These are phyloP conservation scores for Chenopodium suecicum DNA, from an alignment of 148 eudicot species.

Conservation along the genomic window DNA sequence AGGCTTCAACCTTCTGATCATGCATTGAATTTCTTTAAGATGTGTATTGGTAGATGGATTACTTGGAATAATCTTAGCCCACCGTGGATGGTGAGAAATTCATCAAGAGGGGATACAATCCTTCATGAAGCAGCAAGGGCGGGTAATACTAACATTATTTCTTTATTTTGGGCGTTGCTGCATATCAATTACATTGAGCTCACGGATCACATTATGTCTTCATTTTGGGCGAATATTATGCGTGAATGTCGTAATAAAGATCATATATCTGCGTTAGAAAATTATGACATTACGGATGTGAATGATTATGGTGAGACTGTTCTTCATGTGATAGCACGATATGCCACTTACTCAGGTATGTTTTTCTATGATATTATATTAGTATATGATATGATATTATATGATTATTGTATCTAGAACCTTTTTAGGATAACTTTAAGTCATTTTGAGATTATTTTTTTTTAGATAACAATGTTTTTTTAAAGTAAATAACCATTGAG, in stretches of 20 bases:
- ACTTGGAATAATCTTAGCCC: background rate
- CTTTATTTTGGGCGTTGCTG: background rate
- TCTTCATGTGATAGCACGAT: conserved; percentile 7
- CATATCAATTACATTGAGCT: too few species aligned
- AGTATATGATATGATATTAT: too few species aligned
- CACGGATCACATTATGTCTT: too few species aligned
- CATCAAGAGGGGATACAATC: conserved; percentile 4
- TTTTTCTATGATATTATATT: background rate
- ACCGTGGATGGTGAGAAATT: background rate
- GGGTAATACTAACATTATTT: background rate
- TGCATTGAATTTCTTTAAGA: background rate
- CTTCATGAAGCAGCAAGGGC: conserved; percentile 16
- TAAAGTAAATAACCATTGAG: too few species aligned
- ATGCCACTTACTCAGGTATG: background rate
- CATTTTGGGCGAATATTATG: too few species aligned
- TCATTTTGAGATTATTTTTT: too few species aligned
- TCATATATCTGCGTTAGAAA: too few species aligned
- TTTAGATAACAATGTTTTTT: too few species aligned
- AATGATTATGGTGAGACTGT: background rate
- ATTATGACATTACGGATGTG: background rate
- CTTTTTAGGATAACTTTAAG: too few species aligned
- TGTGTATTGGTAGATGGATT: too few species aligned
- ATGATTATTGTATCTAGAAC: too few species aligned
- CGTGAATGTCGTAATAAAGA: too few species aligned
- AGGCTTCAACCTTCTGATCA: background rate